phyloP scores from a whole-genome alignment of 148 eudicot genomes.

The Chenopodium album region DNA sequence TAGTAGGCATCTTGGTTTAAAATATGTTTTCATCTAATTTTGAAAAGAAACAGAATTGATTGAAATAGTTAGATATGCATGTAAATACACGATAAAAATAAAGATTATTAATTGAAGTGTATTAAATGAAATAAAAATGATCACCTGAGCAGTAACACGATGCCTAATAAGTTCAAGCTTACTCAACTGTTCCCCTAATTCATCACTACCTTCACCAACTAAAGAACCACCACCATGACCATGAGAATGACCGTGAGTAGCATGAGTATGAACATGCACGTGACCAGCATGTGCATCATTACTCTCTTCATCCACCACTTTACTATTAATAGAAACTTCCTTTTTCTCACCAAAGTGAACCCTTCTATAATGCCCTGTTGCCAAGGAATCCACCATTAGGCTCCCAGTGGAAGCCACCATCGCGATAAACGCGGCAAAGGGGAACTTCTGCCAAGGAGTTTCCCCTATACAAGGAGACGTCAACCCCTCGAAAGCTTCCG shows the following conservation, averaged over 20 bases:
- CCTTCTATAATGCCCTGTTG: slow-evolving; percentile 56
- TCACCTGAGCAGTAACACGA: slow-evolving; percentile 77
- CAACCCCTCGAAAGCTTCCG: slow-evolving; percentile 65
- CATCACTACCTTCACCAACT: slow-evolving; percentile 11
- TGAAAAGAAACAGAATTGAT: too few relatives aligned
- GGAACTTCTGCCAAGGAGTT: slow-evolving; percentile 61
- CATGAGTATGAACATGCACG: slow-evolving; percentile 54
- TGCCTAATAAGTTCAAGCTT: slow-evolving; percentile 55
- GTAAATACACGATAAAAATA: too few relatives aligned
- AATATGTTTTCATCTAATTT: too few relatives aligned
- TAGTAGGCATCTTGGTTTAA: too few relatives aligned
- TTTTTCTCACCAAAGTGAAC: slow-evolving; percentile 34
- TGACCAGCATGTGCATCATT: slow-evolving; percentile 39
- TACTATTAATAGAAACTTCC: not conserved
- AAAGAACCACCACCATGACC: slow-evolving; percentile 37
- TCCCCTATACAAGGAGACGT: slow-evolving; percentile 56
- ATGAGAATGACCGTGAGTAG: slow-evolving; percentile 65
- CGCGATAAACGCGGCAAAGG: slow-evolving; percentile 65
- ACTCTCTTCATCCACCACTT: slow-evolving; percentile 11
- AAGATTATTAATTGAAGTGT: not conserved
- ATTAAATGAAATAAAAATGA: not conserved
- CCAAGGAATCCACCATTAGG: slow-evolving; percentile 62
- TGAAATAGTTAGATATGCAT: too few relatives aligned
- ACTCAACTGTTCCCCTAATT: slow-evolving; percentile 6
- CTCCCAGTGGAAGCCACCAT: slow-evolving; percentile 74